Base-by-base conservation (phyloP, 2,329 filamentous ascomycete species). In the Delphinella strobiligena region DNA sequence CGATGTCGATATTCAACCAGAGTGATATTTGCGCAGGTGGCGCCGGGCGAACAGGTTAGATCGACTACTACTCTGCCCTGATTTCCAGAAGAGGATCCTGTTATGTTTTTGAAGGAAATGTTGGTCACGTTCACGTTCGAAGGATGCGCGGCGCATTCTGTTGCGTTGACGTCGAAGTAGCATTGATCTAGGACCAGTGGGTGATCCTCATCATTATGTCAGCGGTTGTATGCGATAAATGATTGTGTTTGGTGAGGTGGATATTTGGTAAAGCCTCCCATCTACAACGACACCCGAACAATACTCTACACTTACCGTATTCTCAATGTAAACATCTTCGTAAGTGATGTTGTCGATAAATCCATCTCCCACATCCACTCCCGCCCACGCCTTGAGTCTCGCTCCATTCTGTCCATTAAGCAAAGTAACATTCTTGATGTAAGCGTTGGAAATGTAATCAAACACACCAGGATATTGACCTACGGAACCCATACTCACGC, bases 261-360 rank as follows among this genome's bases (percentile, higher is more conserved):
- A n/a, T n/a, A n/a, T n/a, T n/a, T n/a, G n/a, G n/a, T n/a, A n/a
- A n/a, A n/a, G n/a, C n/a, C n/a, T n/a, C n/a, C n/a, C n/a, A n/a
- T n/a, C n/a, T n/a, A n/a, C n/a, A n/a, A n/a, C n/a, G n/a, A n/a
- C n/a, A n/a, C n/a, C n/a, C n/a, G n/a, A n/a, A n/a, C n/a, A n/a
- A n/a, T n/a, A n/a, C n/a, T n/a, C n/a, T n/a, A n/a, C n/a, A n/a
- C n/a, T n/a, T n/a, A n/a, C n/a, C 15, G 72, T 75, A 45, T 74
- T 72, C 15, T 70, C 71, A 31, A 74, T 64, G 55, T 67, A 70
- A 47, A 78, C 70, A 55, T 77, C 72, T 54, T 72, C 65, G 56
- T 75, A 79, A 2, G 75, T 78, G 35, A 78, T 63, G 51, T 78
- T 79, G 47, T 71, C 65, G 46, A 78, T 72, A 40, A 69, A 75